Evolutionary conservation across 345 rosid genomes (phyloP).

Genomic region (Stellera chamaejasme): DNA sequence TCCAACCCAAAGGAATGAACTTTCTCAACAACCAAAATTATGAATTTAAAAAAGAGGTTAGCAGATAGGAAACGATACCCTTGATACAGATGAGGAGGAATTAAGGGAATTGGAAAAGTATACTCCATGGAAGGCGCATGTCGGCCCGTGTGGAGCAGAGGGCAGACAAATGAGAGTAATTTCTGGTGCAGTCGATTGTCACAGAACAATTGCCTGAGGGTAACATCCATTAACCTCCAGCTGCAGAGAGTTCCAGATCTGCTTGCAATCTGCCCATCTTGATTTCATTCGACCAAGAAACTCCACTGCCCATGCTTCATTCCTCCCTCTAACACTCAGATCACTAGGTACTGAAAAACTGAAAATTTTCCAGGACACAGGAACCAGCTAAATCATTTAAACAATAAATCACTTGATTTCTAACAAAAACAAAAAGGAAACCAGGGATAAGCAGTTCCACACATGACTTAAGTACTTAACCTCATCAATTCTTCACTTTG

Average conservation of each 20-base stretch:
- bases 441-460: neutral
- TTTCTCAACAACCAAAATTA: too few relatives aligned
- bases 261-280: constrained; percentile 58
- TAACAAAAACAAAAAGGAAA: neutral
- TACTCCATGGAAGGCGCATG: too few relatives aligned
- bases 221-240: constrained; percentile 78
- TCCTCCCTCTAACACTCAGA: constrained; percentile 73
- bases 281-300: constrained; percentile 43
- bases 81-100: too few relatives aligned
- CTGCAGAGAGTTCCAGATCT: constrained; percentile 50
- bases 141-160: too few relatives aligned
- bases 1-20: too few relatives aligned
- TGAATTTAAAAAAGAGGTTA: too few relatives aligned
- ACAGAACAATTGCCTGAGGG: constrained; percentile 80
- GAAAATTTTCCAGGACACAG: constrained; percentile 7
- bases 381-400: too few relatives aligned
- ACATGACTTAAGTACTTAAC: too few relatives aligned
- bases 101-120: too few relatives aligned
- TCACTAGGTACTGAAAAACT: constrained; percentile 92
- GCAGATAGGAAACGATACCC: too few relatives aligned
- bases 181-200: neutral
- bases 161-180: too few relatives aligned
- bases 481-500: too few relatives aligned
- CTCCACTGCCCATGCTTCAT: constrained; percentile 68
- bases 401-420: neutral